These are phyloP conservation scores for Codiaeum variegatum DNA, from an alignment of 441 rosid genomes.

Conservation along the genomic window DNA sequence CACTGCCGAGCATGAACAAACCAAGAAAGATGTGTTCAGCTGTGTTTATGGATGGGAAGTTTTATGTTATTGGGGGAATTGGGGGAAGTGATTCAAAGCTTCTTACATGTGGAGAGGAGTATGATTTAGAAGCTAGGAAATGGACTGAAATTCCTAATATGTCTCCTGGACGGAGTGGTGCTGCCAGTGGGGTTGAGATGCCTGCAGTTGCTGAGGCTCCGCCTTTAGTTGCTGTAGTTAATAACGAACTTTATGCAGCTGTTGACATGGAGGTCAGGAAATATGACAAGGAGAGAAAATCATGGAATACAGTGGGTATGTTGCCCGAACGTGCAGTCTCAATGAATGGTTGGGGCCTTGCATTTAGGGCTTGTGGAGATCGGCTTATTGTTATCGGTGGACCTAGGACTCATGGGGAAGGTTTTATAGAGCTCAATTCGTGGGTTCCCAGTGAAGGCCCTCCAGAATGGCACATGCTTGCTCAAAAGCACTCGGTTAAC, in stretches of 20 bases:
- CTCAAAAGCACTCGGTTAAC: constrained; percentile 63
- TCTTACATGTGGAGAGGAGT: constrained; percentile 85
- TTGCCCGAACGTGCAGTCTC: constrained; percentile 91
- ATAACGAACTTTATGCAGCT: constrained; percentile 78
- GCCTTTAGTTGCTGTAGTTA: constrained; percentile 83
- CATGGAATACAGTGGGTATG: constrained; percentile 63
- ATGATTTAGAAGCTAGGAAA: constrained; percentile 57
- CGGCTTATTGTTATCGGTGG: constrained; percentile 86
- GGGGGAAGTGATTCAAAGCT: constrained; percentile 50
- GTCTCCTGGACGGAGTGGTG: constrained; percentile 61
- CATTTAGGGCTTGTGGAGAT: constrained; percentile 92
- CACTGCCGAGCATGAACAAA: constrained; percentile 71
- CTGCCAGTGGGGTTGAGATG: constrained; percentile 43
- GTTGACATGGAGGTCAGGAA: constrained; percentile 76
- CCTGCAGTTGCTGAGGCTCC: constrained; percentile 82
- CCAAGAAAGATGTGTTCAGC: constrained; percentile 92
- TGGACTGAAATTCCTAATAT: constrained; percentile 83
- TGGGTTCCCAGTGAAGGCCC: constrained; percentile 85
- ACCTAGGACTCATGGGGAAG: constrained; percentile 65
- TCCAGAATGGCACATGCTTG: constrained; percentile 77
- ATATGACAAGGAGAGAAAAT: constrained; percentile 55
- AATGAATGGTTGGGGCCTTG: constrained; percentile 95
- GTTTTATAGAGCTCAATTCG: constrained; percentile 77
- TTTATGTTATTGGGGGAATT: constrained; percentile 83
- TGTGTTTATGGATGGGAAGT: constrained; percentile 83